Conservation (phyloP, 2,329 filamentous ascomycete species). For the Alternaria metachromatica region DNA sequence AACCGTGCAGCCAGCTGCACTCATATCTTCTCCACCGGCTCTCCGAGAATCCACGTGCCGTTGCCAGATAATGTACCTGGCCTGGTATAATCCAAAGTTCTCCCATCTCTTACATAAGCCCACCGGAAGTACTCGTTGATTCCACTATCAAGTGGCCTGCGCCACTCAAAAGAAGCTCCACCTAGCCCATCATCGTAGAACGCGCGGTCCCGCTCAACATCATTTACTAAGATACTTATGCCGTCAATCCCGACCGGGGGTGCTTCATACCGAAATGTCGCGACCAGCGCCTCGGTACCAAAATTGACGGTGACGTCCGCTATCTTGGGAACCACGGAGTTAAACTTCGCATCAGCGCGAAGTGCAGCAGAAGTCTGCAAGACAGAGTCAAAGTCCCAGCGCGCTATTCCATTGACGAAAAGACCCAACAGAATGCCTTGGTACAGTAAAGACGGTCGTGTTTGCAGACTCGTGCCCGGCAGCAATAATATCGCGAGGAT, state of each 20-base stretch:
- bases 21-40: conserved; percentile 17
- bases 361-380: conserved; percentile 80
- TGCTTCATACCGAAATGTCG: conserved; percentile 64
- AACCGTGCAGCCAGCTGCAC: conserved; percentile 2
- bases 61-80: conserved; percentile 35
- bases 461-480: conserved; percentile 46
- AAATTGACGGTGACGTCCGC: conserved; percentile 23
- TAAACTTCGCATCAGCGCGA: conserved; percentile 59
- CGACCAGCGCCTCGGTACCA: conserved; percentile 56
- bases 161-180: conserved; percentile 30
- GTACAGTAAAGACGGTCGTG: conserved; percentile 43
- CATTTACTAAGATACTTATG: conserved; percentile 80
- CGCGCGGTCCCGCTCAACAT: conserved; percentile 70
- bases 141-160: conserved; percentile 49
- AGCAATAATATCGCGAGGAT: conserved; percentile 44
- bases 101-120: conserved; percentile 37
- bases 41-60: conserved; percentile 39
- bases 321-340: conserved; percentile 64
- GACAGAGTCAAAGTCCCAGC: conserved; percentile 60
- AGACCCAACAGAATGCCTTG: conserved; percentile 46
- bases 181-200: conserved; percentile 31
- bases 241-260: conserved; percentile 66
- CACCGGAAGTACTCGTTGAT: conserved; percentile 47
- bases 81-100: conserved; percentile 42
- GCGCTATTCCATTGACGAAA: conserved; percentile 46